phyloP scores from a whole-genome alignment of 2,329 filamentous ascomycete genomes.

The Epichloe baconii region DNA sequence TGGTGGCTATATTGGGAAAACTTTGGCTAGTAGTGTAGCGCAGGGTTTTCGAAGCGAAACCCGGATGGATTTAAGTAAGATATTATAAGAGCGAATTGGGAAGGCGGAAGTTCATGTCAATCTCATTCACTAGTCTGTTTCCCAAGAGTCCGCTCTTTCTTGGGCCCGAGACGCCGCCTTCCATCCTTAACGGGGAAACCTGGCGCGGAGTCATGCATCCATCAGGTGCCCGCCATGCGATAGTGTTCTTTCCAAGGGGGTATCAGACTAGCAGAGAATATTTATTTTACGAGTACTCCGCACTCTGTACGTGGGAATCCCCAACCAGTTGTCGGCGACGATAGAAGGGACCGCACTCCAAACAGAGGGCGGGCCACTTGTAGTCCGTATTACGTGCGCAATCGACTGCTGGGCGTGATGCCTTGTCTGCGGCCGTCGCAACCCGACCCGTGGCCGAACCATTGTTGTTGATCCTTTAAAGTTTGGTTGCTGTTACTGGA shows the following conservation, averaged over 20 bases:
- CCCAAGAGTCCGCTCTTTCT: background rate
- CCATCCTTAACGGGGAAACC: background rate
- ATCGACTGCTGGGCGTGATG: background rate
- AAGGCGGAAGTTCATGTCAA: background rate
- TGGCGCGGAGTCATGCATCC: background rate
- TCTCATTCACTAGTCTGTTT: background rate
- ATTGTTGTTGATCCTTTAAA: too few species aligned
- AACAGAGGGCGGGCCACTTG: too few species aligned
- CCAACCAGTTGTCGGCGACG: too few species aligned
- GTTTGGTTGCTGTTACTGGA: background rate
- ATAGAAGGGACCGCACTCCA: too few species aligned
- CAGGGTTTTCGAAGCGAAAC: background rate
- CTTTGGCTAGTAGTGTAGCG: background rate
- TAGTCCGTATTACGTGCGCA: background rate
- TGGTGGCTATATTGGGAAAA: background rate
- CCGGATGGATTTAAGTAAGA: background rate
- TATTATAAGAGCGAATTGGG: too few species aligned
- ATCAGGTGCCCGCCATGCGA: background rate
- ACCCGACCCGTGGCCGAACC: background rate
- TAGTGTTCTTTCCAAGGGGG: background rate
- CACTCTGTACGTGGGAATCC: too few species aligned
- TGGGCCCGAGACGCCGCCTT: background rate
- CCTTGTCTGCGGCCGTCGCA: conserved; percentile 8
- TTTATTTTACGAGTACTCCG: too few species aligned
- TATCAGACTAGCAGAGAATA: too few species aligned